Percentiles rank a stretch among this genome's conserved stretches.
phyloP scores from a whole-genome alignment of 2,329 filamentous ascomycete species.

The Emmonsia crescens region DNA sequence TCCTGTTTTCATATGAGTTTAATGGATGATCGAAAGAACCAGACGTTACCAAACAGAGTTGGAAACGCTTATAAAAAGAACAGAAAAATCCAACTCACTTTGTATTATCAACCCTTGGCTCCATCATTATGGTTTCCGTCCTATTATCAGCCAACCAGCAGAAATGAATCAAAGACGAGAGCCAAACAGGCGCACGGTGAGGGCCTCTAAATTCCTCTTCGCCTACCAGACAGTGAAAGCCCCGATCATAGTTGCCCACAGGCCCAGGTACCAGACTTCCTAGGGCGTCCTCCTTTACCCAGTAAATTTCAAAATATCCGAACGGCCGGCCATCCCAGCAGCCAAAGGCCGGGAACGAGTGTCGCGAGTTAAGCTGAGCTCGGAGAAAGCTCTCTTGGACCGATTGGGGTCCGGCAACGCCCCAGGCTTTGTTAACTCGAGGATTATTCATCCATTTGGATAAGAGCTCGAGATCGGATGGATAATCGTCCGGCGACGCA shows the following conservation, averaged over 20 bases:
- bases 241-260: conserved; percentile 72
- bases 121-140: conserved; percentile 72
- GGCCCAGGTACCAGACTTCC: conserved; percentile 56
- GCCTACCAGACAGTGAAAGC: conserved; percentile 78
- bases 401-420: conserved; percentile 45
- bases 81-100: conserved; percentile 49
- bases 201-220: conserved; percentile 82
- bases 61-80: background rate
- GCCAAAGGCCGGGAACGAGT: conserved; percentile 84
- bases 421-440: conserved; percentile 80
- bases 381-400: conserved; percentile 59
- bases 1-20: conserved; percentile 33
- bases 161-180: conserved; percentile 79
- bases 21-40: background rate
- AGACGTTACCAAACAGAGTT: background rate
- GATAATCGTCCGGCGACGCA: conserved; percentile 20
- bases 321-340: conserved; percentile 94
- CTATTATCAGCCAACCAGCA: conserved; percentile 66
- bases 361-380: conserved; percentile 51
- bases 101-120: conserved; percentile 82
- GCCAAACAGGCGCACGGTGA: conserved; percentile 67
- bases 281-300: conserved; percentile 84
- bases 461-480: conserved; percentile 57
- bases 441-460: conserved; percentile 82
- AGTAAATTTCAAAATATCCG: conserved; percentile 96